Conservation (phyloP, 495 filamentous ascomycete species). For the Xanthoparmelia taractica region DNA sequence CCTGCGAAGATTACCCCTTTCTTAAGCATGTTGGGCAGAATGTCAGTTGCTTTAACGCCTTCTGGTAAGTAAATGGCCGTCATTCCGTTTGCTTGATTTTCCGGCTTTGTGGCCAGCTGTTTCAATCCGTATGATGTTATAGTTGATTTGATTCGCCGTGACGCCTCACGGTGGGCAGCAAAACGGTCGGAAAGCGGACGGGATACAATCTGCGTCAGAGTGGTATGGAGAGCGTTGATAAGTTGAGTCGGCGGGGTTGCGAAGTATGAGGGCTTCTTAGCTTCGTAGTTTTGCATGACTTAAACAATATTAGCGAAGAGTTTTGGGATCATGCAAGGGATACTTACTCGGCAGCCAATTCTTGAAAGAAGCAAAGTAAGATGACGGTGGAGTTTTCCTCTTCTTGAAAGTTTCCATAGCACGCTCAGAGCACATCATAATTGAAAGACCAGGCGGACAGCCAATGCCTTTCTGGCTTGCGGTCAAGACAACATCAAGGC, state of each 20-base stretch:
- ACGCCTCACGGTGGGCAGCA: slow-evolving; percentile 63
- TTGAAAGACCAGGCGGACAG: slow-evolving; percentile 84
- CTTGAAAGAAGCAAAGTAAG: slow-evolving; percentile 91
- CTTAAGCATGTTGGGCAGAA: slow-evolving; percentile 79
- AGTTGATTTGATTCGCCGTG: slow-evolving; percentile 73
- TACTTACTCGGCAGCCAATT: slow-evolving; percentile 85
- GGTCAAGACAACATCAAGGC: slow-evolving; percentile 84
- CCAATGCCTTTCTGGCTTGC: slow-evolving; percentile 96
- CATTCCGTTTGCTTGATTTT: slow-evolving; percentile 94
- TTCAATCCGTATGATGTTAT: slow-evolving; percentile 72
- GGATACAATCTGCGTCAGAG: slow-evolving; percentile 78
- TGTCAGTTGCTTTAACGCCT: slow-evolving; percentile 64
- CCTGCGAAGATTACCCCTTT: slow-evolving; percentile 91
- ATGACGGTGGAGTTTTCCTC: slow-evolving; percentile 67
- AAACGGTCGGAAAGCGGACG: slow-evolving; percentile 72
- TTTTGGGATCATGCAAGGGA: neutral
- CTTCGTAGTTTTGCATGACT: slow-evolving; percentile 98
- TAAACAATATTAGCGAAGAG: slow-evolving; percentile 9
- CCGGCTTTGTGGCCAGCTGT: slow-evolving; percentile 74
- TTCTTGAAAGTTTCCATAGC: slow-evolving; percentile 76
- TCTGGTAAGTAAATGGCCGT: slow-evolving; percentile 94
- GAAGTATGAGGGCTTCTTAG: slow-evolving; percentile 94
- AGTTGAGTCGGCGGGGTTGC: slow-evolving; percentile 93
- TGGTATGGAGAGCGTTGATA: slow-evolving; percentile 86
- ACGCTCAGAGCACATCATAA: slow-evolving; percentile 82